Conservation (phyloP, 148 eudicot genomes). For the Selenicereus undatus region DNA sequence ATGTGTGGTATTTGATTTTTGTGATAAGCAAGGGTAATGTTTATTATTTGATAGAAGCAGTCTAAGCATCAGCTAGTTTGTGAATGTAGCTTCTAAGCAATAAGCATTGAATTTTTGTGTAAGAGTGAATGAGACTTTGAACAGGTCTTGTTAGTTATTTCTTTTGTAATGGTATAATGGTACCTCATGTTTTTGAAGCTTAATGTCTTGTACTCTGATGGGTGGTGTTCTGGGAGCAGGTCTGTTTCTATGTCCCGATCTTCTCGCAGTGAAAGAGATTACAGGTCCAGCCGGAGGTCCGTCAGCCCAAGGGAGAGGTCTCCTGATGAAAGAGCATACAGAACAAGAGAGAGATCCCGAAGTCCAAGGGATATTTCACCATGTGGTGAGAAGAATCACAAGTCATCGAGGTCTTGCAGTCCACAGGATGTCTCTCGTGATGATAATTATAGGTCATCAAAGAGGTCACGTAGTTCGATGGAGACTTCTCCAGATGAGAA, state of each 20-base stretch:
- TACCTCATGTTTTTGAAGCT: not conserved
- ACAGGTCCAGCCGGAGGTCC: slow-evolving; percentile 38
- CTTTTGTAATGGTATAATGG: slow-evolving; percentile 15
- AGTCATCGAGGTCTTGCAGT: slow-evolving; percentile 36
- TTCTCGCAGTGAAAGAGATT: slow-evolving; percentile 42
- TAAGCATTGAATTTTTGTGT: not conserved
- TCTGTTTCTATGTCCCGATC: slow-evolving; percentile 47
- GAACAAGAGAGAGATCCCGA: slow-evolving; percentile 18
- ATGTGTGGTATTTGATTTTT: slow-evolving; percentile 7
- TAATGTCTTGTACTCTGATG: not conserved
- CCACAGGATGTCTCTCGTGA: slow-evolving; percentile 15
- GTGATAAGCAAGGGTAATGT: not conserved
- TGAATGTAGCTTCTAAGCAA: not conserved
- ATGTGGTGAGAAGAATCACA: slow-evolving; percentile 18
- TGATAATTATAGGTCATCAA: slow-evolving; percentile 13
- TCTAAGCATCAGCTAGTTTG: not conserved
- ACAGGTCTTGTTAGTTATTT: not conserved
- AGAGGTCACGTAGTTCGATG: slow-evolving; percentile 21
- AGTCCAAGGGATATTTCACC: slow-evolving; percentile 22
- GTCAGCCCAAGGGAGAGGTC: slow-evolving; percentile 47
- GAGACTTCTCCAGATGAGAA: slow-evolving; percentile 22
- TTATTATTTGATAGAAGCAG: not conserved
- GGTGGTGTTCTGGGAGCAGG: slow-evolving; percentile 23
- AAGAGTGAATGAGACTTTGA: not conserved
- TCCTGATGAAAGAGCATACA: slow-evolving; percentile 22